A percentile compares a stretch with the other conserved stretches of the same genome.
Evolutionary conservation across 768 basidiomycete genomes (phyloP).

Genomic region (Boletus eberwhitei): DNA sequence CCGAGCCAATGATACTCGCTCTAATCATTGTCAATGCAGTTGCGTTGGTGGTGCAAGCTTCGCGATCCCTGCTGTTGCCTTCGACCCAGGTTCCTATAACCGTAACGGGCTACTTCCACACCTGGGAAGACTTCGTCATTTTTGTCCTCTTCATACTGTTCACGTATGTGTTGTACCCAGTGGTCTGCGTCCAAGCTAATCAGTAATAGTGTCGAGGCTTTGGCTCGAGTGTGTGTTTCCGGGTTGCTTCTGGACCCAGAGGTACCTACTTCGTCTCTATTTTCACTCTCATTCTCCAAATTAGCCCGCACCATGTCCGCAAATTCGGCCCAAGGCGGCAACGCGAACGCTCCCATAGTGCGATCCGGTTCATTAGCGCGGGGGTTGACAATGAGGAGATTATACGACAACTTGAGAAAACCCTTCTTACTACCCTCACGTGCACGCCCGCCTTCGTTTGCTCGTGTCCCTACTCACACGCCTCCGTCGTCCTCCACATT

Average conservation of each 20-base stretch:
- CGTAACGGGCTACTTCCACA: conserved; percentile 73
- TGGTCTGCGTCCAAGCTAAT: not conserved
- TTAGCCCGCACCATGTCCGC: conserved; percentile 23
- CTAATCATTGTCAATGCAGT: conserved; percentile 84
- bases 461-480: conserved; percentile 8
- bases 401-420: conserved; percentile 47
- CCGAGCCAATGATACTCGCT: conserved; percentile 80
- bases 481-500: not conserved
- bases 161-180: conserved; percentile 53
- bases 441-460: conserved; percentile 14
- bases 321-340: conserved; percentile 27
- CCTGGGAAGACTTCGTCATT: conserved; percentile 88
- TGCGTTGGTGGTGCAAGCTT: conserved; percentile 77
- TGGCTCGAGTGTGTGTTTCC: conserved; percentile 85
- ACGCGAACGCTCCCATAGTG: conserved; percentile 19
- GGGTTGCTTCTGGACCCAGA: conserved; percentile 88
- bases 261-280: conserved; percentile 49
- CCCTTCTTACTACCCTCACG: conserved; percentile 49
- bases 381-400: conserved; percentile 40
- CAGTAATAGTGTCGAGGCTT: conserved; percentile 66
- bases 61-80: conserved; percentile 55
- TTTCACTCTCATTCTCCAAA: conserved; percentile 37
- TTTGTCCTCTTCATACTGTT: conserved; percentile 82
- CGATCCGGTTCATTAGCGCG: conserved; percentile 39
- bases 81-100: conserved; percentile 40